Evolutionary conservation across 371 early-diverging fungal species (phyloP).

Genomic region (Saksenaea oblongispora): DNA sequence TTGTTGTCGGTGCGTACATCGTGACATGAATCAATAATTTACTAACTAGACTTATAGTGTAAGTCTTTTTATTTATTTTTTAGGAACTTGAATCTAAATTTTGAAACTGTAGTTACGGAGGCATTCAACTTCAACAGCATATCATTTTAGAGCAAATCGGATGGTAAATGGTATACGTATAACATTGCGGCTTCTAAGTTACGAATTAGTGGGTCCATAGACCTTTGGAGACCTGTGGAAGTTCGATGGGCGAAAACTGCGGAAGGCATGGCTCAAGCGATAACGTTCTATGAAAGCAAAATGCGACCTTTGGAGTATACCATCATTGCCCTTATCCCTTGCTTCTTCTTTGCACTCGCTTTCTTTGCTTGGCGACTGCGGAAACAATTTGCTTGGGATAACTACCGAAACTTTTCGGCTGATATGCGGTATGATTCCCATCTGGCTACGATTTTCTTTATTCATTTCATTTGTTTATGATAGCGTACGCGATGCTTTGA

Average conservation of each 20-base stretch:
- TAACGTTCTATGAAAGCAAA: constrained; percentile 26
- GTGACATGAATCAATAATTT: no score
- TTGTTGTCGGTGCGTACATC: constrained; percentile 46
- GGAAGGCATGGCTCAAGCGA: constrained; percentile 32
- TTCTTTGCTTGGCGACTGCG: constrained; percentile 45
- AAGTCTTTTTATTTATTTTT: neutral
- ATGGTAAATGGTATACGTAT: constrained; percentile 29
- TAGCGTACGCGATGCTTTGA: constrained; percentile 46
- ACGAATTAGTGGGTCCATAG: constrained; percentile 18
- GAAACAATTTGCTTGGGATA: constrained; percentile 57
- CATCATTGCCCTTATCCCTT: constrained; percentile 52
- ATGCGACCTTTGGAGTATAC: constrained; percentile 52
- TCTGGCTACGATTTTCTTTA: neutral
- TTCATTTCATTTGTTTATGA: neutral
- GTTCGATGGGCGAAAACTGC: constrained; percentile 26
- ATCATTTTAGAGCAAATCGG: constrained; percentile 50
- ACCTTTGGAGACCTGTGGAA: constrained; percentile 27
- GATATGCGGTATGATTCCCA: constrained; percentile 38
- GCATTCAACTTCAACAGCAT: constrained; percentile 53
- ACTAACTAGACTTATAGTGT: constrained; percentile 5
- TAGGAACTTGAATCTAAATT: neutral
- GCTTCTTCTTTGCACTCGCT: constrained; percentile 40
- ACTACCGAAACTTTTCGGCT: constrained; percentile 52
- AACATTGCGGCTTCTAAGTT: neutral
- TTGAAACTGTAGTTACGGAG: constrained; percentile 34